These are phyloP conservation scores for Galerina sulciceps DNA, from an alignment of 768 basidiomycete species.

Conservation along the genomic window DNA sequence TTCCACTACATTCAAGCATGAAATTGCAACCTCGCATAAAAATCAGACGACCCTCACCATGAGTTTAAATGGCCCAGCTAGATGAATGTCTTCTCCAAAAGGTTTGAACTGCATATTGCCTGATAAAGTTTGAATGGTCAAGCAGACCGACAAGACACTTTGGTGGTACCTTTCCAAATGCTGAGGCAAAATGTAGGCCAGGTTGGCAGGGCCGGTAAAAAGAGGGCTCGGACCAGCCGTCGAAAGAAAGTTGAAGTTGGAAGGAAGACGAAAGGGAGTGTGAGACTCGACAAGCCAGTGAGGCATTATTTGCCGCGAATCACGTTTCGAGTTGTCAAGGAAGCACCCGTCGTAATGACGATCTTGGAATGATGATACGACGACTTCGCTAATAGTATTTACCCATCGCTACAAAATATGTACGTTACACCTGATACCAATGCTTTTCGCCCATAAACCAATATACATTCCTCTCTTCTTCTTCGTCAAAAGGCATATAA, in stretches of 20 bases:
- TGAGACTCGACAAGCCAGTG: conserved; percentile 4
- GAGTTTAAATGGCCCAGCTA: conserved; percentile 26
- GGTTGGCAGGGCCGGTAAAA: conserved; percentile 40
- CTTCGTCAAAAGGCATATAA: conserved; percentile 46
- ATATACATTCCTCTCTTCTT: conserved; percentile 53
- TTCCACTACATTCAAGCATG: conserved; percentile 53
- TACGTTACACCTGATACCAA: conserved; percentile 67
- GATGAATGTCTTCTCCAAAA: conserved; percentile 18
- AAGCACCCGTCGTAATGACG: conserved; percentile 19
- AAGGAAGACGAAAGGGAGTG: conserved; percentile 7
- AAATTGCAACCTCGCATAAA: neutral
- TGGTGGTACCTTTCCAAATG: neutral
- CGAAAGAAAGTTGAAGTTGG: conserved; percentile 14
- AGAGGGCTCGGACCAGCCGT: conserved; percentile 28
- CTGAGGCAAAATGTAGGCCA: conserved; percentile 37
- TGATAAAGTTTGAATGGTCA: neutral
- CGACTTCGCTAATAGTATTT: neutral
- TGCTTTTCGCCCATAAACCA: conserved; percentile 63
- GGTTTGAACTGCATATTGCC: conserved; percentile 21
- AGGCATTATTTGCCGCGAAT: conserved; percentile 1
- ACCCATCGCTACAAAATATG: conserved; percentile 7
- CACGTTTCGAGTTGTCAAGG: conserved; percentile 23
- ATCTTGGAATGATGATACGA: neutral
- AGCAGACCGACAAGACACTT: neutral
- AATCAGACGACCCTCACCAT: conserved; percentile 13